Percentiles rank a stretch among this genome's conserved stretches.
These are phyloP conservation scores for Camelina sativa DNA, from an alignment of 345 rosid genomes.

Conservation along the genomic window DNA sequence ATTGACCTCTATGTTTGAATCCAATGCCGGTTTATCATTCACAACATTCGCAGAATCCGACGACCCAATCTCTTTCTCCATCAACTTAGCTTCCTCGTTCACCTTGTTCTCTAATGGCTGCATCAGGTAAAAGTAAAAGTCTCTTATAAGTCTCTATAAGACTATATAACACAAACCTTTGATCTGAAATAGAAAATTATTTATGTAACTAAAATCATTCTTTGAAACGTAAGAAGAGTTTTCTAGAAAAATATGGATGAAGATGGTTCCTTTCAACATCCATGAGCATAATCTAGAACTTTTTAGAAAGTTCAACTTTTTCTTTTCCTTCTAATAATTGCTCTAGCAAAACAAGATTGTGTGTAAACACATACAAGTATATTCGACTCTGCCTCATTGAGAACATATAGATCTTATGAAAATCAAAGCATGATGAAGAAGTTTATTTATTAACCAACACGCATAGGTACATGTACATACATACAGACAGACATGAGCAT, in stretches of 20 bases:
- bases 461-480: conserved; percentile 5
- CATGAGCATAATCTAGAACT: conserved; percentile 31
- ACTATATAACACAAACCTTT: not conserved
- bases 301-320: not conserved
- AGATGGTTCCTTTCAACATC: conserved; percentile 17
- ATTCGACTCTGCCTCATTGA: conserved; percentile 1
- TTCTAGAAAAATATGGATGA: conserved; percentile 9
- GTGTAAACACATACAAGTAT: not conserved
- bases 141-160: not conserved
- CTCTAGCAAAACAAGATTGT: not conserved
- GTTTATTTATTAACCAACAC: conserved; percentile 13
- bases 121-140: conserved; percentile 35
- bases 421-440: conserved; percentile 12
- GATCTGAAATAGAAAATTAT: not conserved
- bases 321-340: conserved; percentile 16
- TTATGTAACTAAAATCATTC: not conserved
- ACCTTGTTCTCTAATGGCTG: conserved; percentile 40
- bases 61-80: conserved; percentile 38
- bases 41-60: conserved; percentile 25
- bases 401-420: conserved; percentile 15
- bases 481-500: not conserved
- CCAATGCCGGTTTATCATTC: conserved; percentile 15
- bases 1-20: not conserved
- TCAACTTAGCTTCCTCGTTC: conserved; percentile 36
- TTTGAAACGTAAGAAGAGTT: conserved; percentile 2